These are phyloP conservation scores for Trichoderma sp. DNA, from an alignment of 2,329 filamentous ascomycete species.

Conservation along the genomic window DNA sequence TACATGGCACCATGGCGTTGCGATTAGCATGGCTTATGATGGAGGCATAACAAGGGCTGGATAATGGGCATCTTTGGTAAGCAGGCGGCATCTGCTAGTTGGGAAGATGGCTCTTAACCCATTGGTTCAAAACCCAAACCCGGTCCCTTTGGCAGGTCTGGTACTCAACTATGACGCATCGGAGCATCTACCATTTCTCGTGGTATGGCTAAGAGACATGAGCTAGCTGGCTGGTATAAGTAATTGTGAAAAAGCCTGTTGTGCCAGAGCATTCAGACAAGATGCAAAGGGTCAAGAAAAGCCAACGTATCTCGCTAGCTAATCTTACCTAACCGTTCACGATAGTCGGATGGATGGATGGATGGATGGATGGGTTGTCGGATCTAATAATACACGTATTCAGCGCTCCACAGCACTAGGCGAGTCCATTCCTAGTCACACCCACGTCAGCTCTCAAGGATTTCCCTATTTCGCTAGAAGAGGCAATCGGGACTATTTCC, in stretches of 20 bases:
- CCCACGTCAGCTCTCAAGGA: not conserved
- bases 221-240: not conserved
- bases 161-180: not conserved
- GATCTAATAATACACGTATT: not conserved
- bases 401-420: not conserved
- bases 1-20: not conserved
- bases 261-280: not conserved
- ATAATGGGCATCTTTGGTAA: not conserved
- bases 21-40: not conserved
- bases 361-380: not conserved
- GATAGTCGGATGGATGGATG: not conserved
- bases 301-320: not conserved
- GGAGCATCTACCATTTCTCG: not conserved
- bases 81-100: not conserved
- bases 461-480: constrained; percentile 15
- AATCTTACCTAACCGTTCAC: not conserved
- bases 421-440: not conserved
- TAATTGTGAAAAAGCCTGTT: not conserved
- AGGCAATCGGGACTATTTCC: constrained; percentile 15
- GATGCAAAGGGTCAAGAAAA: not conserved
- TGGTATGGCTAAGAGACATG: not conserved
- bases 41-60: not conserved
- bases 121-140: not conserved
- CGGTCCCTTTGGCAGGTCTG: not conserved
- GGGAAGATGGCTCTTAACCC: not conserved